Base-by-base conservation (phyloP, 2,329 filamentous ascomycete genomes). In the Thermothelomyces thermophilus region DNA sequence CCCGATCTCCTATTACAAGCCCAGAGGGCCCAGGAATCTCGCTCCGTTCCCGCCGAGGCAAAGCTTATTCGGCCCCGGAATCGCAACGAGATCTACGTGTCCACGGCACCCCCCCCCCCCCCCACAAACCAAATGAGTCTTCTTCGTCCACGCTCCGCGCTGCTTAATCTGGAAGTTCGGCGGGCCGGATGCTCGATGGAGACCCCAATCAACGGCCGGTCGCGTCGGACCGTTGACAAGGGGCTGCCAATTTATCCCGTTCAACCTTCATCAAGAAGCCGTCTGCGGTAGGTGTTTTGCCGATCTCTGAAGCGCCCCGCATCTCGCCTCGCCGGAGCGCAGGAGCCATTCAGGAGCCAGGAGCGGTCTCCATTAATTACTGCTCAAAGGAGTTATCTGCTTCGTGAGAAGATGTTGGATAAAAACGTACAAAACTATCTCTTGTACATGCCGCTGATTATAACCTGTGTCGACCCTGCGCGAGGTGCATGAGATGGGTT, bases 231-330 rank as follows among this genome's bases (percentile, higher is more conserved):
- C 50, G 50, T 28, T 14, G 31, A 30, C 33, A 34, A n/a, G 19
- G 40, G 44, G 28, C 13, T 20, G 16, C 19, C 41, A 48, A 52
- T 48, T 44, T 52, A 52, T 39, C 41, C 50, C 41, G 8, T 22
- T n/a, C 40, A 30, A 16, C 36, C 42, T 28, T 16, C 13, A 14
- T n/a, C 16, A 35, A 35, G 13, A 35, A 35, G 13, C 33, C 33
- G 33, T 35, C 19, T 17, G 31, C 22, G 42, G 48, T 22, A 41
- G 26, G 28, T 41, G 34, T 35, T n/a, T 2, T 28, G 48, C 26
- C 36, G 48, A 45, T 50, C 41, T 37, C 10, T 37, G 1, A 40
- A 28, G 14, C 35, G 44, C 41, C 46, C 46, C 46, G 40, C 39
- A 42, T 22, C n/a, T 5, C 14, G 11, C 24, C 3, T 9, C 13